Evolutionary conservation across 495 filamentous ascomycete species (phyloP).

Genomic region (Tuber melanosporum): DNA sequence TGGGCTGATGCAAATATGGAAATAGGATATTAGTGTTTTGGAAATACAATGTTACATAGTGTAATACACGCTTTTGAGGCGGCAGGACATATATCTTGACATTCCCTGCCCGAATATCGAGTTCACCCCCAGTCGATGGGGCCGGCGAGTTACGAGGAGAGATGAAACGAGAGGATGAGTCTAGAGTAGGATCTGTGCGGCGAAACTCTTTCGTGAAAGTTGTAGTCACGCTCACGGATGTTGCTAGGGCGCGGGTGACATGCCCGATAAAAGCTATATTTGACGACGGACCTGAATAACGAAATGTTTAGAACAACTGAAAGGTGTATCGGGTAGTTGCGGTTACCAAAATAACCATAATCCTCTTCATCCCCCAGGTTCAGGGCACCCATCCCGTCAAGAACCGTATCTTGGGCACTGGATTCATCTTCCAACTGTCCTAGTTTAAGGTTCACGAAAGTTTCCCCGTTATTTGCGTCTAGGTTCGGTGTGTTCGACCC

Average conservation of each 20-base stretch:
- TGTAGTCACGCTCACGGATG: conserved; percentile 35
- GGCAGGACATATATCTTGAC: conserved; percentile 39
- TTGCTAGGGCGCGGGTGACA: conserved; percentile 38
- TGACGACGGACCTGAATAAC: conserved; percentile 47
- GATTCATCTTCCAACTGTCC: conserved; percentile 41
- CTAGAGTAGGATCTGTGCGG: conserved; percentile 20
- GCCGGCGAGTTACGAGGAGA: conserved; percentile 21
- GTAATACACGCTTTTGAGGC: conserved; percentile 22
- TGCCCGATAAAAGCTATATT: conserved; percentile 49
- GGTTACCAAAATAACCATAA: conserved; percentile 48
- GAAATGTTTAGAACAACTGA: neutral
- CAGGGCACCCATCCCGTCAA: conserved; percentile 48
- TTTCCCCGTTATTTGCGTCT: conserved; percentile 37
- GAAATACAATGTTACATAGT: conserved; percentile 43
- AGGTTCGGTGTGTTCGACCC: neutral
- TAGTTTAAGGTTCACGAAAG: conserved; percentile 30
- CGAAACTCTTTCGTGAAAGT: conserved; percentile 36
- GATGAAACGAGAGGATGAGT: conserved; percentile 22
- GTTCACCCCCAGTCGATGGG: conserved; percentile 23
- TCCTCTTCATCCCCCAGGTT: conserved; percentile 47
- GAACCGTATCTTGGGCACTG: conserved; percentile 40
- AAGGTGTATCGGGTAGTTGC: neutral
- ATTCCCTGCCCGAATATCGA: conserved; percentile 25
- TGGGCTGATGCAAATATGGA: conserved; percentile 44
- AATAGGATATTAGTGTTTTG: conserved; percentile 46